Conservation (phyloP, 345 rosid genomes). For the Brassica rapa region DNA sequence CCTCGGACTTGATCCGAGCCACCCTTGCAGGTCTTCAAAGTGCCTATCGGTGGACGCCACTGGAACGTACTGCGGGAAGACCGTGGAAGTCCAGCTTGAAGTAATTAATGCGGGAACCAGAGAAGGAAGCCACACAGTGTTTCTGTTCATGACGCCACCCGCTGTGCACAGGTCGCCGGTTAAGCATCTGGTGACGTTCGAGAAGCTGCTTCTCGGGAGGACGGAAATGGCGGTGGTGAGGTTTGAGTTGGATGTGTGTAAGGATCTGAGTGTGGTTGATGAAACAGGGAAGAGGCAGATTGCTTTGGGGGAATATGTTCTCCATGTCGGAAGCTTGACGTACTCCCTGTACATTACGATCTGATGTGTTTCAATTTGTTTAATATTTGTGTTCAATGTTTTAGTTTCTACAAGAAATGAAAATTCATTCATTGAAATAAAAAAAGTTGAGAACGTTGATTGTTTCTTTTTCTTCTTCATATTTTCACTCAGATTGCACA, state of each 20-base stretch:
- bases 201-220: constrained; percentile 56
- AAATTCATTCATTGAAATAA: neutral
- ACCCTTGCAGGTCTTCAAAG: neutral
- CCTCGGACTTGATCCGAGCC: constrained; percentile 48
- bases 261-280: constrained; percentile 68
- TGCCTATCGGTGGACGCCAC: constrained; percentile 47
- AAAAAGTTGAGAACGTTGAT: neutral
- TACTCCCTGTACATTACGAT: constrained; percentile 37
- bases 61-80: constrained; percentile 47
- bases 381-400: neutral
- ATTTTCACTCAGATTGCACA: neutral
- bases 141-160: constrained; percentile 72
- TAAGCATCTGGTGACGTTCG: constrained; percentile 68
- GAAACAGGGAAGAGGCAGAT: constrained; percentile 63
- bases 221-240: constrained; percentile 42
- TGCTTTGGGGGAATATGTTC: constrained; percentile 64
- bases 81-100: constrained; percentile 45
- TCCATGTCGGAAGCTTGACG: constrained; percentile 71
- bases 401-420: neutral
- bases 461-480: neutral
- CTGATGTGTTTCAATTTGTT: neutral
- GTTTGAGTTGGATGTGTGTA: constrained; percentile 69
- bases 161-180: constrained; percentile 61
- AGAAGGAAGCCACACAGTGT: constrained; percentile 71
- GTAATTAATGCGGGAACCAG: constrained; percentile 53